phyloP scores from a whole-genome alignment of 2,329 filamentous ascomycete species.

The Beauveria sp. region DNA sequence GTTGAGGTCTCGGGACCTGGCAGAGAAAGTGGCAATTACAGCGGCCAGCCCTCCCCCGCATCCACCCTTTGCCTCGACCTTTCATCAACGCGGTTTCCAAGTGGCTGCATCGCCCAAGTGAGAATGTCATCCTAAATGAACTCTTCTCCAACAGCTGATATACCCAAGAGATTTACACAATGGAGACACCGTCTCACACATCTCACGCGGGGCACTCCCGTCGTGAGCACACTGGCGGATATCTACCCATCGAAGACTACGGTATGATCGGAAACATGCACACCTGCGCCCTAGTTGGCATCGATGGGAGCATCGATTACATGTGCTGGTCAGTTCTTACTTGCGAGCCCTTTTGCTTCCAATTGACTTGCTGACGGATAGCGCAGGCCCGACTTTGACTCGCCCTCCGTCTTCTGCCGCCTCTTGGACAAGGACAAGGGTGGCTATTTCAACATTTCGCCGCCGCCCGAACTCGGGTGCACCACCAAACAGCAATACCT shows the following conservation, averaged over 20 bases:
- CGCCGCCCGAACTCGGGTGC: conserved; percentile 40
- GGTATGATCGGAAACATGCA: conserved; percentile 76
- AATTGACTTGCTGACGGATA: not conserved
- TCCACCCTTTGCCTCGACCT: not conserved
- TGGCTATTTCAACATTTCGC: conserved; percentile 63
- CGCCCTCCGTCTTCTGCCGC: conserved; percentile 66
- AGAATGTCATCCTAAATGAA: not conserved
- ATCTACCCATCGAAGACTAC: conserved; percentile 65
- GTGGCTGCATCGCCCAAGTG: not conserved
- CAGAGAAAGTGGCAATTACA: not conserved
- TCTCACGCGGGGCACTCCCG: conserved; percentile 25
- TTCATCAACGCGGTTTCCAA: not conserved
- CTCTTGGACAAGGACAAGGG: conserved; percentile 68
- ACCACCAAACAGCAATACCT: conserved; percentile 74
- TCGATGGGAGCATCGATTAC: conserved; percentile 66
- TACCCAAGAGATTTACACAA: not conserved
- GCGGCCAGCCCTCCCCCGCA: not conserved
- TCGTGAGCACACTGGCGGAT: conserved; percentile 34
- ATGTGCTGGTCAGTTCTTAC: conserved; percentile 62
- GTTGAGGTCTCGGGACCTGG: not conserved
- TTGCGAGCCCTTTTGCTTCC: not conserved
- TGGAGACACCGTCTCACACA: conserved; percentile 13
- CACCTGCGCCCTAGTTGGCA: conserved; percentile 67
- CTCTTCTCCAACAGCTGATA: too few species aligned
- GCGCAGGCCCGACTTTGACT: conserved; percentile 67